Evolutionary conservation across 2,329 filamentous ascomycete species (phyloP).

Genomic region (Penicillium expansum): DNA sequence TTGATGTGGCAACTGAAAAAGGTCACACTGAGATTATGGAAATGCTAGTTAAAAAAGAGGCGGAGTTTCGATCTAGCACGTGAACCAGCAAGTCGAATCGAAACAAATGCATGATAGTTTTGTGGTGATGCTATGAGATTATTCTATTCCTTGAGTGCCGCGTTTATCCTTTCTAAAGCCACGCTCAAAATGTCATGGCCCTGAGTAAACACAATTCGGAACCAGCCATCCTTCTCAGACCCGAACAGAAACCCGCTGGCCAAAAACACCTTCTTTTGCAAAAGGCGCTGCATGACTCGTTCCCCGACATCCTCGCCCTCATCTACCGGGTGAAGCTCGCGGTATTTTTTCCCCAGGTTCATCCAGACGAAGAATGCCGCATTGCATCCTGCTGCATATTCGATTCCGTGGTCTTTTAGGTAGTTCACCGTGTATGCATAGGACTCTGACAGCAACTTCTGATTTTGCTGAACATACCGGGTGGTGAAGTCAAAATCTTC

Average conservation of each 20-base stretch:
- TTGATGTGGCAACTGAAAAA: neutral
- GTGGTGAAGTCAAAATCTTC: slow-evolving; percentile 47
- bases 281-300: slow-evolving; percentile 35
- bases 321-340: slow-evolving; percentile 20
- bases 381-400: slow-evolving; percentile 50
- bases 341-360: slow-evolving; percentile 44
- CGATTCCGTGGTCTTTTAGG: slow-evolving; percentile 45
- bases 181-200: slow-evolving; percentile 31
- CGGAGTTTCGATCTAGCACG: neutral
- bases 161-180: slow-evolving; percentile 33
- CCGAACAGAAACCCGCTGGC: slow-evolving; percentile 37
- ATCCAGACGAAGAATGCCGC: slow-evolving; percentile 59
- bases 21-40: neutral
- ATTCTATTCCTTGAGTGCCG: slow-evolving; percentile 13
- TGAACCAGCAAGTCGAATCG: neutral
- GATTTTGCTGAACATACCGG: slow-evolving; percentile 47
- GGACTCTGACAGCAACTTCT: slow-evolving; percentile 38
- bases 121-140: neutral
- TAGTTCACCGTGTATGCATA: slow-evolving; percentile 41
- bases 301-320: slow-evolving; percentile 21
- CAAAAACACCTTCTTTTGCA: slow-evolving; percentile 39
- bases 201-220: slow-evolving; percentile 43
- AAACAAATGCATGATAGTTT: neutral
- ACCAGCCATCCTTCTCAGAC: slow-evolving; percentile 44
- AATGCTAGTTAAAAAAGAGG: neutral